Evolutionary conservation across 768 basidiomycete genomes (phyloP).

Genomic region (Boletus barrowsii): DNA sequence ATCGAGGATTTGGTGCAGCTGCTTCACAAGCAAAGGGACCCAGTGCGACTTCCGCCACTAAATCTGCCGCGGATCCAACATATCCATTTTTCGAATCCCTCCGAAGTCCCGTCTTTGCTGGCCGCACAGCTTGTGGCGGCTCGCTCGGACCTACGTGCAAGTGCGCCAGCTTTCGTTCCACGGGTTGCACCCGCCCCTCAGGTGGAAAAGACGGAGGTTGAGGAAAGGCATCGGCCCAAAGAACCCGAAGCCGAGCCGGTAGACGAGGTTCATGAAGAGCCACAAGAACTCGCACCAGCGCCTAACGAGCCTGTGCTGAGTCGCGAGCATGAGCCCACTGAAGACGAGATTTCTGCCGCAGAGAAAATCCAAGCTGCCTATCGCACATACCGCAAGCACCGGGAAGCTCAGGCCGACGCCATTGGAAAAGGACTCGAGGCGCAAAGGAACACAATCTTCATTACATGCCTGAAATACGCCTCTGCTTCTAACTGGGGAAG

Average conservation of each 20-base stretch:
- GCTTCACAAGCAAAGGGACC: conserved; percentile 14
- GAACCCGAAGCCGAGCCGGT: neutral
- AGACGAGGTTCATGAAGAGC: conserved; percentile 13
- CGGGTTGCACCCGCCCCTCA: neutral
- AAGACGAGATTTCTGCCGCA: conserved; percentile 27
- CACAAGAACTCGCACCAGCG: conserved; percentile 5
- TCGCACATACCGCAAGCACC: conserved; percentile 5
- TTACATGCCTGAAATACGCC: conserved; percentile 27
- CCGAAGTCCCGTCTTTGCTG: conserved; percentile 32
- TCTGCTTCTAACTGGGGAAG: conserved; percentile 27
- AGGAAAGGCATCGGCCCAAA: neutral
- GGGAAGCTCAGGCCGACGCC: conserved; percentile 2
- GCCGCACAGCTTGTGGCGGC: conserved; percentile 12
- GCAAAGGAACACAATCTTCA: conserved; percentile 25
- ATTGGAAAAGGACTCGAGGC: conserved; percentile 18
- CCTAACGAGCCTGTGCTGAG: conserved; percentile 14
- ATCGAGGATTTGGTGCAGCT: conserved; percentile 24
- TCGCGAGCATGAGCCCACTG: conserved; percentile 19
- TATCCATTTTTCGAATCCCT: conserved; percentile 28
- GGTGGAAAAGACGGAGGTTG: neutral
- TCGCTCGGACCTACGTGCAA: conserved; percentile 12
- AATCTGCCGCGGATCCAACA: conserved; percentile 24
- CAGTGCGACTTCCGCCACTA: neutral
- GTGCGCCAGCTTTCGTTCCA: conserved; percentile 20
- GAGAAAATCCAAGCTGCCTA: conserved; percentile 20